A percentile compares a stretch with the other conserved stretches of the same genome.
Evolutionary conservation across 2,329 filamentous ascomycete species (phyloP).

Genomic region (Botryosphaeria dothidea): DNA sequence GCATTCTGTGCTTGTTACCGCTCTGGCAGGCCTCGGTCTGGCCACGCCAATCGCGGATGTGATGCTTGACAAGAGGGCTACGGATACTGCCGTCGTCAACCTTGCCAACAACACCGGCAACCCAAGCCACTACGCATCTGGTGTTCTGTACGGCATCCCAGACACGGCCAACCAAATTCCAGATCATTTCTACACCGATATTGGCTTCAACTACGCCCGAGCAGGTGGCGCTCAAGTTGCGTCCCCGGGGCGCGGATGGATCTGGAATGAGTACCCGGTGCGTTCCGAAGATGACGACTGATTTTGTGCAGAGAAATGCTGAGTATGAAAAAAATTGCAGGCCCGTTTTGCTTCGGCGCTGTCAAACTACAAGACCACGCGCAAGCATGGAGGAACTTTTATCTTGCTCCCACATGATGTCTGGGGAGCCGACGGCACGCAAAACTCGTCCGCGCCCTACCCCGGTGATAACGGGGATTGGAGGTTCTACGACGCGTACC

Average conservation of each 20-base stretch:
- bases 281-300: neutral
- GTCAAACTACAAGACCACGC: conserved; percentile 48
- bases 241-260: conserved; percentile 41
- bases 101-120: conserved; percentile 34
- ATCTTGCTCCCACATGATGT: conserved; percentile 50
- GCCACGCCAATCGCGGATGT: neutral
- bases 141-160: conserved; percentile 47
- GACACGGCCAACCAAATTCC: conserved; percentile 42
- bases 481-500: conserved; percentile 46
- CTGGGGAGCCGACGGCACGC: conserved; percentile 51
- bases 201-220: conserved; percentile 43
- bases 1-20: neutral
- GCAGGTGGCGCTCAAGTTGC: conserved; percentile 46
- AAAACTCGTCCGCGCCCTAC: conserved; percentile 40
- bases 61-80: conserved; percentile 1
- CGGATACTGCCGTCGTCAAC: conserved; percentile 30
- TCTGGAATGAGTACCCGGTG: conserved; percentile 29
- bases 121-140: conserved; percentile 41
- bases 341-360: conserved; percentile 46
- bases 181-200: conserved; percentile 40
- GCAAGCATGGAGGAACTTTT: conserved; percentile 45
- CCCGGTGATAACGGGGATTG: conserved; percentile 55
- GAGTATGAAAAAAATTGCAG: conserved; percentile 11
- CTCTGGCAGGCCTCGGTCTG: neutral
- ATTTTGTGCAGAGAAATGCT: neutral